phyloP scores from a whole-genome alignment of 2,329 filamentous ascomycete species.

The Nemania bipapillata region DNA sequence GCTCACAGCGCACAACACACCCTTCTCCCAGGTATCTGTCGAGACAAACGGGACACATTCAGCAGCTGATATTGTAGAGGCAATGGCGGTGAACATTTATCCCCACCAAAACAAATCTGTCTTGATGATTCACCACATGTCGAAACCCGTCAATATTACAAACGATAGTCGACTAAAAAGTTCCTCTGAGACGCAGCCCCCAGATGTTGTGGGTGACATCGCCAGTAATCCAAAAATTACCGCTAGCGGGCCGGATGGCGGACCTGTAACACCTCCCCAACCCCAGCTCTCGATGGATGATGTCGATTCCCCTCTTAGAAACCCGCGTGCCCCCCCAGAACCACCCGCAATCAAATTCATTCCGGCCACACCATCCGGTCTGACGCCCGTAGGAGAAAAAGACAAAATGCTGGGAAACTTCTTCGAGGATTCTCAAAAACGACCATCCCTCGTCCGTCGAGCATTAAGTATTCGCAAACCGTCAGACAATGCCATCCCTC shows the following conservation, averaged over 20 bases:
- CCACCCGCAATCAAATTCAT: constrained; percentile 68
- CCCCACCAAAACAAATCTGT: constrained; percentile 73
- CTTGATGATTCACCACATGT: constrained; percentile 68
- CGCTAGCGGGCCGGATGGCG: constrained; percentile 55
- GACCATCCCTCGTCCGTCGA: constrained; percentile 65
- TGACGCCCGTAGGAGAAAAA: constrained; percentile 66
- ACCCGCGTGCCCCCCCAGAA: constrained; percentile 68
- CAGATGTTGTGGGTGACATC: constrained; percentile 30
- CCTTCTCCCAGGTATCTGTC: constrained; percentile 70
- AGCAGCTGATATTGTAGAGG: constrained; percentile 70
- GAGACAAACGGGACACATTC: constrained; percentile 70
- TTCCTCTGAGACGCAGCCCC: constrained; percentile 37
- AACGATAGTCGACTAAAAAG: constrained; percentile 51
- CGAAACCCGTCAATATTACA: constrained; percentile 61
- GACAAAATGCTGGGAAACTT: constrained; percentile 65
- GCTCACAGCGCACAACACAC: constrained; percentile 67
- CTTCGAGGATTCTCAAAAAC: constrained; percentile 60
- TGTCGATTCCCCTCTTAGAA: constrained; percentile 70
- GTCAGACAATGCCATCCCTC: constrained; percentile 58
- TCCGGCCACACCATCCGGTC: constrained; percentile 69
- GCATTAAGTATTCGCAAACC: constrained; percentile 64
- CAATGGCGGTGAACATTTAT: constrained; percentile 70
- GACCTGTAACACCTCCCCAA: constrained; percentile 65
- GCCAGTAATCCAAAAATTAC: constrained; percentile 53
- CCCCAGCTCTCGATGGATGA: constrained; percentile 62